Base-by-base conservation (phyloP, 176 grass and related monocot genomes). In the Oryza longistaminata region DNA sequence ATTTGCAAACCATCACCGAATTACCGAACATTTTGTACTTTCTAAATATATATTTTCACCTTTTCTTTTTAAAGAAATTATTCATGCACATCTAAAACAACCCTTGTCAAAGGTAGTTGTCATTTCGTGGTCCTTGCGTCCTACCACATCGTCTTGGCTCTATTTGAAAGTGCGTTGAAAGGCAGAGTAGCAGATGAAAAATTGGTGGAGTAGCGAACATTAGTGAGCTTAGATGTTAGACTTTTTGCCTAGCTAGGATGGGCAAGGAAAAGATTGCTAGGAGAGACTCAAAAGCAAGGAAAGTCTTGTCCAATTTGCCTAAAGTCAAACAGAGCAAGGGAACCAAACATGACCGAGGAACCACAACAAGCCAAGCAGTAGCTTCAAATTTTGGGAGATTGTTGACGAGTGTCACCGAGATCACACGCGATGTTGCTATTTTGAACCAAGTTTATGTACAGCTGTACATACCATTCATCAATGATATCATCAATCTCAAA, bases 381-480 rank as follows among this genome's bases (percentile, higher is more conserved):
- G n/a, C 13, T 48, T 60, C 31, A n/a, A 12, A 11, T 3, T 6
- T 76, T 19, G 9, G 49, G 34, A 39, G 50, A 75, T 33, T 25
- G 7, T 26, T 83, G 11, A 17, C 31, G 71, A 31, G 39, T 15
- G 24, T 66, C 42, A 76, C 45, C 15, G 31, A 58, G 78, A 69
- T 65, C 12, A 33, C 52, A 44, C 6, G 43, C 3, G 64, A 37
- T 66, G 22, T 29, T 64, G 83, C 78, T 37, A 68, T 29, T 29
- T 29, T 80, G 34, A 68, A 46, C 21, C 68, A 75, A 85, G 45
- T 73, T 44, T 46, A 61, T 55, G 87, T 26, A 40, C 34, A 40
- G 48, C 6, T 88, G 81, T 77, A 88, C 37, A 53, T 37, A 62
- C 27, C 35, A 69, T 66, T 52, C 53, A 80, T 74, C 48, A 74